Evolutionary conservation across 352 stramenopile species (phyloP).

Genomic region (Globisporangium takayamanum): DNA sequence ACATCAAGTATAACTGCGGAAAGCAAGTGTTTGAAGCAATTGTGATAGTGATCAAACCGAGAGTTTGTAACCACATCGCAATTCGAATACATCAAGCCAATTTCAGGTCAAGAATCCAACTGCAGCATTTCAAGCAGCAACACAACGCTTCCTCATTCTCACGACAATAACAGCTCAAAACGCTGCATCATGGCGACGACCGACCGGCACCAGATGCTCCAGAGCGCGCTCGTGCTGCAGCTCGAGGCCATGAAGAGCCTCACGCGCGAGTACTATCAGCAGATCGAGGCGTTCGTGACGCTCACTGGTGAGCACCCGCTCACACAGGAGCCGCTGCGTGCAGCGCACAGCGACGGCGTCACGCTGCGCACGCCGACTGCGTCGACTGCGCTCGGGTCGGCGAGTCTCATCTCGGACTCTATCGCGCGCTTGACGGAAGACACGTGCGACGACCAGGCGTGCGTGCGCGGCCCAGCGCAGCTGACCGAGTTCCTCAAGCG

Average conservation of each 20-base stretch:
- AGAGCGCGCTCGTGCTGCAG: slow-evolving; percentile 60
- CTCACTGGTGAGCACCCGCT: slow-evolving; percentile 46
- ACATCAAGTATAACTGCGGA: too few species aligned
- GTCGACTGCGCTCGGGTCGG: slow-evolving; percentile 12
- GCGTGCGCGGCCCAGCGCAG: slow-evolving; percentile 24
- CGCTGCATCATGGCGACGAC: neutral
- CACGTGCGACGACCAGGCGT: slow-evolving; percentile 32
- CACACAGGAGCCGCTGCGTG: slow-evolving; percentile 17
- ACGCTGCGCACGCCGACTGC: slow-evolving; percentile 21
- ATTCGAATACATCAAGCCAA: too few species aligned
- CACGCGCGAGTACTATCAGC: slow-evolving; percentile 52
- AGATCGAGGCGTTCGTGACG: slow-evolving; percentile 57
- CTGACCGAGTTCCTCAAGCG: slow-evolving; percentile 36
- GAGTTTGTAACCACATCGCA: too few species aligned
- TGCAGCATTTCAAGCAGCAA: neutral
- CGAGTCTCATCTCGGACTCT: slow-evolving; percentile 36
- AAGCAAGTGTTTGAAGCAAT: too few species aligned
- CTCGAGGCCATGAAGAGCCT: slow-evolving; percentile 34
- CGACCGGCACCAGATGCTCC: slow-evolving; percentile 28
- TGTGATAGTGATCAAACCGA: too few species aligned
- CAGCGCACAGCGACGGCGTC: slow-evolving; percentile 18
- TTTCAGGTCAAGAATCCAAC: neutral
- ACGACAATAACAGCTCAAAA: neutral
- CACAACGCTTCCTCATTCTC: too few species aligned
- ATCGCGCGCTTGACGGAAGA: slow-evolving; percentile 28